Evolutionary conservation across 169 alveolate genomes (phyloP), one percentile per base, ranked within the genome.

Genomic region (Eimeria necatrix): DNA sequence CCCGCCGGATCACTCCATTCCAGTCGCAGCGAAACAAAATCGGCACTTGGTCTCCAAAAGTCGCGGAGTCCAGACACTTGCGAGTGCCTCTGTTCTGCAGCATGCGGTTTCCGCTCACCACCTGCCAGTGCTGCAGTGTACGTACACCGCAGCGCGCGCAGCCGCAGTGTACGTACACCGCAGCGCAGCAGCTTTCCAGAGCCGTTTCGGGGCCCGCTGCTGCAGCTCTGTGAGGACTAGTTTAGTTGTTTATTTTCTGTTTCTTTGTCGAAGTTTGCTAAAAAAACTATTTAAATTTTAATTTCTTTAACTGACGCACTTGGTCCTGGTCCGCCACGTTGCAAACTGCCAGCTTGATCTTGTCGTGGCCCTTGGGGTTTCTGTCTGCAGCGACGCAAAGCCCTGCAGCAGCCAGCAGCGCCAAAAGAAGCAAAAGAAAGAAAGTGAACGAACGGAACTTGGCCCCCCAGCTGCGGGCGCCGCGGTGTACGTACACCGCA

Each of bases 21-120:
- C 95, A 92, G 86, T 92, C 95, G 91, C 95, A 92, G 16, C 20
- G 16, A 52, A 32, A 78, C 46, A 51, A 3, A 24, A 80, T 26
- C 9, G 95, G 95, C 22, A 85, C n/a, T 4, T 5, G 2, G 18
- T n/a, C 93, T 18, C n/a, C 52, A 59, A 10, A 26, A 3, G n/a
- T 20, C 32, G 61, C 81, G 61, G 89, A 73, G 86, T 92, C 95
- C 70, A 92, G 6, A 71, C 95, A 92, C 84, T 80, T 92, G 68
- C 76, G 74, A 46, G 51, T 48, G n/a, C 73, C 73, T 8, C 91
- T 22, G 49, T 92, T 92, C 24, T 46, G 78, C 5, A 92, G n/a
- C 92, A 92, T 56, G 41, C 95, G 91, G 59, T 49, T 20, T 8
- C 95, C 95, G n/a, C 68, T 76, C 18, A 64, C 95, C 46, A 51